Evolutionary conservation across 148 eudicot species (phyloP), one percentile per base, ranked within the genome.

Genomic region (Bassia scoparia): DNA sequence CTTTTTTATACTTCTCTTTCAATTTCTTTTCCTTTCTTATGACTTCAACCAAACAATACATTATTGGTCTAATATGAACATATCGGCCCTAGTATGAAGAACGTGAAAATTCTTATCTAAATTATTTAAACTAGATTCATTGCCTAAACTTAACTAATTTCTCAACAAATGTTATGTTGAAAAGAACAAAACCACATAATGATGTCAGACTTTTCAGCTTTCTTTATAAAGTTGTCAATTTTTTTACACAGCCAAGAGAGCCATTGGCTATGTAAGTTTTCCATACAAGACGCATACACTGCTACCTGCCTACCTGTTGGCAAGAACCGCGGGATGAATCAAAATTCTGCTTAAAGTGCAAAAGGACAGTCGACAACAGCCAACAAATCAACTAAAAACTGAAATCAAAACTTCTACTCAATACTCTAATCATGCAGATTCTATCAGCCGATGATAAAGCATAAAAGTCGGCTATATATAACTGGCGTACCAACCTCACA

Each of bases 401-500:
- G 3, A 12, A 12, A 3, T 46, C 10, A 16, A 46, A 46, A 16
- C 14, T 46, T 3, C 13, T 10, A 46, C 24, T 15, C 56, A 55
- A 21, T 14, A 1, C 23, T 31, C 9, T 15, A 4, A 55, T 21
- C 17, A 24, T 55, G 43, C 12, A 38, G 60, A n/a, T n/a, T n/a
- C n/a, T 26, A 70, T 35, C 29, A 50, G 0, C 15, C 14, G 24
- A 9, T 10, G 34, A 5, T 23, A 52, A 21, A 69, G 48, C 21
- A 16, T 4, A 35, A 31, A 72, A 73, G 26, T 60, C 54, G 34
- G 44, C 15, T 60, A 65, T 34, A 33, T 35, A 56, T 43, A 61
- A 67, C 37, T 14, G 53, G 49, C 70, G 37, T 41, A 52, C 74
- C 59, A 78, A 94, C 98, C 98, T 94, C 78, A 91, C 98, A 69